These are phyloP conservation scores for Nothophytophthora sp. DNA, from an alignment of 352 stramenopile species.

Conservation along the genomic window DNA sequence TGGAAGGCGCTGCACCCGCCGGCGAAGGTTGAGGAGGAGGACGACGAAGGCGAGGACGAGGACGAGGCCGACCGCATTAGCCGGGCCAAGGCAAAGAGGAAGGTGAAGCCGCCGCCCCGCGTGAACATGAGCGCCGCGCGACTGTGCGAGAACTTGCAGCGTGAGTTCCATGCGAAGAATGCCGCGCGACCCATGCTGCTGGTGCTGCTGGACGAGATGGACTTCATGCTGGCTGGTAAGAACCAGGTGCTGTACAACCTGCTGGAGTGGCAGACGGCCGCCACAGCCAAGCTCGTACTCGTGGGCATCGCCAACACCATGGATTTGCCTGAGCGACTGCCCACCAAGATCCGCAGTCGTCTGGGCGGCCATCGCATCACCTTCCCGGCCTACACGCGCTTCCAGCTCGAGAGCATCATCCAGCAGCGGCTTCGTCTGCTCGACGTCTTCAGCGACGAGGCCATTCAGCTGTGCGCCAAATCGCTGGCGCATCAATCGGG, in stretches of 20 bases:
- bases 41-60: not conserved
- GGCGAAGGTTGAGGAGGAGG: constrained; percentile 11
- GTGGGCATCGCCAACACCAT: constrained; percentile 84
- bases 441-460: constrained; percentile 58
- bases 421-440: constrained; percentile 56
- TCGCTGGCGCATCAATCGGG: constrained; percentile 66
- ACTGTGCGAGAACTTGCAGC: constrained; percentile 47
- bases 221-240: constrained; percentile 76
- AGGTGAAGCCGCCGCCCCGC: not conserved
- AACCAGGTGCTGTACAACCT: constrained; percentile 82
- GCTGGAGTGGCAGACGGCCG: constrained; percentile 66
- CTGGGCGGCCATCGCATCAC: constrained; percentile 67
- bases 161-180: constrained; percentile 45
- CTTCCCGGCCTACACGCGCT: constrained; percentile 65
- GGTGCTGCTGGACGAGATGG: constrained; percentile 76
- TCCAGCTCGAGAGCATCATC: constrained; percentile 68
- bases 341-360: constrained; percentile 69
- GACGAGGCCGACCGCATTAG: too few relatives aligned
- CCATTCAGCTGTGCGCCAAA: constrained; percentile 70
- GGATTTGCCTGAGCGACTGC: constrained; percentile 72
- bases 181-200: constrained; percentile 49
- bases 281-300: constrained; percentile 63
- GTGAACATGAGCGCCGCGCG: constrained; percentile 27
- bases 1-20: constrained; percentile 52
- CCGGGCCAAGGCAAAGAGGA: too few relatives aligned